These are phyloP conservation scores for Dryas integrifolia DNA, from an alignment of 331 rosid genomes.

Conservation along the genomic window DNA sequence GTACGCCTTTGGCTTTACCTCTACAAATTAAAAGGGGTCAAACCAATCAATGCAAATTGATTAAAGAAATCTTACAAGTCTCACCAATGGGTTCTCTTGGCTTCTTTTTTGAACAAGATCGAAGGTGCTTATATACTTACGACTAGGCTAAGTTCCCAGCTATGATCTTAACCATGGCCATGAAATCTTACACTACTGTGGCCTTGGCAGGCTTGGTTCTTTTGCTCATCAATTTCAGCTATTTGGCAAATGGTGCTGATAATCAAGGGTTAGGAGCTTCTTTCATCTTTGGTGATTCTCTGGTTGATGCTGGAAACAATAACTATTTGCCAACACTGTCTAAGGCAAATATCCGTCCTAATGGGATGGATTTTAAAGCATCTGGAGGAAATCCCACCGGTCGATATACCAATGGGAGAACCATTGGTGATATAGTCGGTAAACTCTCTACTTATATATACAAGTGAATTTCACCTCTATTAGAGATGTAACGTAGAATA, in stretches of 20 bases:
- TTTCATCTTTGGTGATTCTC: constrained; percentile 87
- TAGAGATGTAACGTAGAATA: neutral
- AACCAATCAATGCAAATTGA: constrained; percentile 51
- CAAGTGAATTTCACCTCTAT: no score
- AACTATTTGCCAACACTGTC: constrained; percentile 74
- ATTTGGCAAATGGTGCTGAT: constrained; percentile 40
- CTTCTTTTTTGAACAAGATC: constrained; percentile 11
- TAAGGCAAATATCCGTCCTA: constrained; percentile 72
- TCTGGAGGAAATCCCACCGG: constrained; percentile 87
- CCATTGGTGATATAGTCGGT: constrained; percentile 89
- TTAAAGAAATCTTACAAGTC: constrained; percentile 39
- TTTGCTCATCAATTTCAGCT: constrained; percentile 18
- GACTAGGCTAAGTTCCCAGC: neutral
- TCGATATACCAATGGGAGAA: constrained; percentile 87
- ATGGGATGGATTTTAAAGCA: constrained; percentile 79
- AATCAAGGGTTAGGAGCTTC: constrained; percentile 64
- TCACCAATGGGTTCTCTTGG: constrained; percentile 2
- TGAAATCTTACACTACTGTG: constrained; percentile 26
- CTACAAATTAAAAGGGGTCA: constrained; percentile 33
- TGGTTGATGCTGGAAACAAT: constrained; percentile 95
- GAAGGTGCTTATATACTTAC: constrained; percentile 34
- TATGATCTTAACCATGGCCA: constrained; percentile 28
- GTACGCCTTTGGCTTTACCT: neutral
- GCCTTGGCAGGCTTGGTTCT: constrained; percentile 40
- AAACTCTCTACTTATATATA: constrained; percentile 1